Evolutionary conservation across 2,329 filamentous ascomycete genomes (phyloP).

Genomic region (Davidsoniella neocaledoniae): DNA sequence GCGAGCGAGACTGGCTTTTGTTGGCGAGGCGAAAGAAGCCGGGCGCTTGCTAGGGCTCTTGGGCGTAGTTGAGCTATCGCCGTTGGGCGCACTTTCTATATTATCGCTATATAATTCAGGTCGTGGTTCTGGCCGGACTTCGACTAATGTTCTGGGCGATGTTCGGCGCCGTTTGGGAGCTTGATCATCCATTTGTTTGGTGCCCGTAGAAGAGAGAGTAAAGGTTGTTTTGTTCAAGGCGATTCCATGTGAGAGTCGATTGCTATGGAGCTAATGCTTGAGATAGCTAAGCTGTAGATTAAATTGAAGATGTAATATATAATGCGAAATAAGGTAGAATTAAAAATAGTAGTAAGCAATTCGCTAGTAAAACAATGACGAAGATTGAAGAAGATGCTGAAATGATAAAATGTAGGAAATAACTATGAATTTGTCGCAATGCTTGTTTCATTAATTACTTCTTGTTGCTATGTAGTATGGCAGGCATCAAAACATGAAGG

Average conservation of each 20-base stretch:
- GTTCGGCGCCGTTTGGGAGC: slow-evolving; percentile 48
- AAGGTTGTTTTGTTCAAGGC: no score
- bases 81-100: slow-evolving; percentile 15
- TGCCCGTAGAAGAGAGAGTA: no score
- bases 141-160: slow-evolving; percentile 33
- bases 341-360: no score
- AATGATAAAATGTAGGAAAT: neutral
- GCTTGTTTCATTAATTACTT: no score
- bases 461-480: neutral
- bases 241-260: no score
- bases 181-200: slow-evolving; percentile 31
- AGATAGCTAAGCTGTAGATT: neutral
- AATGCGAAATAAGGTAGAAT: no score
- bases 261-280: no score
- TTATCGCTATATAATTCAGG: slow-evolving; percentile 1
- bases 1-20: slow-evolving; percentile 44
- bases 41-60: slow-evolving; percentile 22
- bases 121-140: slow-evolving; percentile 15
- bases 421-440: neutral
- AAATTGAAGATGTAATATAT: neutral
- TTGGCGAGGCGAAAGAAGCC: slow-evolving; percentile 48
- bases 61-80: slow-evolving; percentile 21
- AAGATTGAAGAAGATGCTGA: neutral
- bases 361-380: no score
- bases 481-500: neutral